A percentile compares a stretch with the other conserved stretches of the same genome.
Evolutionary conservation across 495 filamentous ascomycete genomes (phyloP).

Genomic region (Neurospora terricola): DNA sequence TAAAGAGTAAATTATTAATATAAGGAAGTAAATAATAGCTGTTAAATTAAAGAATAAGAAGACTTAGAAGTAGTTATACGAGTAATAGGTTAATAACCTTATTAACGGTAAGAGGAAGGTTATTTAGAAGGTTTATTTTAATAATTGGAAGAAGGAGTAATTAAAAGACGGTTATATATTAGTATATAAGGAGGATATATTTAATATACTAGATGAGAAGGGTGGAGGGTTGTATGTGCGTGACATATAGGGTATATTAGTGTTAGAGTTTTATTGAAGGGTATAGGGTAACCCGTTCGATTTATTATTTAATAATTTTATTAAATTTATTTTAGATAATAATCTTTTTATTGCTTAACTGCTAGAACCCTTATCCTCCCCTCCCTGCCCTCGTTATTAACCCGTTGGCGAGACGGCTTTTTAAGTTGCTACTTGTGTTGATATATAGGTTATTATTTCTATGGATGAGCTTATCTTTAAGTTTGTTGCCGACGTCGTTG

Average conservation of each 20-base stretch:
- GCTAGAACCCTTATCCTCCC: too few species aligned
- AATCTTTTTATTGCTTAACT: neutral
- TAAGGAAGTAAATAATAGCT: neutral
- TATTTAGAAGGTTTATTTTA: neutral
- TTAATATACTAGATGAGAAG: neutral
- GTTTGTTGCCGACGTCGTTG: neutral
- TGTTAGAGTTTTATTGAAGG: too few species aligned
- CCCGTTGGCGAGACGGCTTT: too few species aligned
- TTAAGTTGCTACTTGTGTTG: neutral
- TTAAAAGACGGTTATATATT: neutral
- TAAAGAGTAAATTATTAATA: neutral
- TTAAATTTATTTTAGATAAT: neutral
- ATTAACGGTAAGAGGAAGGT: neutral
- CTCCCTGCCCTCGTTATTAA: too few species aligned
- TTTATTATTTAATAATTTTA: neutral
- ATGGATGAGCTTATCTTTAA: neutral
- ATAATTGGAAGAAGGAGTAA: neutral
- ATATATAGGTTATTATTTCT: neutral
- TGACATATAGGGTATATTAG: too few species aligned
- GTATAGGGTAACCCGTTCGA: too few species aligned
- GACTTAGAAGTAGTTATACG: too few species aligned
- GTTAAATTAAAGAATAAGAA: too few species aligned
- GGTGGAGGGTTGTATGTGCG: too few species aligned
- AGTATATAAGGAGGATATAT: neutral
- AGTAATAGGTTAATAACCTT: neutral